Conservation (phyloP, 306 rosid species). For the Vachellia pachyceras region DNA sequence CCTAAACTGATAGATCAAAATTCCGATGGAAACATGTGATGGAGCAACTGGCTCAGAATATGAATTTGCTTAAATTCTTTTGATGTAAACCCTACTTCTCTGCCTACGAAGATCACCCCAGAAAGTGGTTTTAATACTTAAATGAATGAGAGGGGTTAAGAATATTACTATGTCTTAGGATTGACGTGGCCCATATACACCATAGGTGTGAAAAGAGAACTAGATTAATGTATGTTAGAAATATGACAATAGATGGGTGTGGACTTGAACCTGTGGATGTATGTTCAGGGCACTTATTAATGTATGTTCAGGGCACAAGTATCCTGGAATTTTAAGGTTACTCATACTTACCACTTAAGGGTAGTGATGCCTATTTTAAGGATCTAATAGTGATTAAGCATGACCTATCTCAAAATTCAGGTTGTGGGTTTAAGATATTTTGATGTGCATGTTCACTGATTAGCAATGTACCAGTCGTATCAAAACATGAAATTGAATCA, state of each 20-base stretch:
- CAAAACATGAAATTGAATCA: background rate
- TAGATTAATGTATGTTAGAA: background rate
- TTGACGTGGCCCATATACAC: background rate
- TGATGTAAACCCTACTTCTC: background rate
- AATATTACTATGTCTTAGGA: background rate
- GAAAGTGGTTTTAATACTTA: background rate
- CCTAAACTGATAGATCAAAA: background rate
- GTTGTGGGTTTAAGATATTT: conserved; percentile 2
- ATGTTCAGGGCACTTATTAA: too few relatives aligned
- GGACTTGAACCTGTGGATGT: background rate
- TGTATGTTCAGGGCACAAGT: background rate
- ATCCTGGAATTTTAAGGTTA: background rate
- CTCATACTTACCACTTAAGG: background rate
- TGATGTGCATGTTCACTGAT: background rate
- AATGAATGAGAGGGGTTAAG: too few relatives aligned
- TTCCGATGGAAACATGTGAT: background rate
- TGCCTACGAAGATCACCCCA: background rate
- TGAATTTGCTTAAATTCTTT: background rate
- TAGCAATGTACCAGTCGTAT: conserved; percentile 19
- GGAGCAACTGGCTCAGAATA: background rate
- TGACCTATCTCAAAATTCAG: background rate
- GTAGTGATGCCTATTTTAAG: background rate
- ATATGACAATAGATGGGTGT: background rate
- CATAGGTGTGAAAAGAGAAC: background rate
- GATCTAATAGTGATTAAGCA: background rate